Evolutionary conservation across 192 early-diverging fungal species (phyloP), one percentile per base, ranked within the genome.

Genomic region (Powellomyces hirtus): DNA sequence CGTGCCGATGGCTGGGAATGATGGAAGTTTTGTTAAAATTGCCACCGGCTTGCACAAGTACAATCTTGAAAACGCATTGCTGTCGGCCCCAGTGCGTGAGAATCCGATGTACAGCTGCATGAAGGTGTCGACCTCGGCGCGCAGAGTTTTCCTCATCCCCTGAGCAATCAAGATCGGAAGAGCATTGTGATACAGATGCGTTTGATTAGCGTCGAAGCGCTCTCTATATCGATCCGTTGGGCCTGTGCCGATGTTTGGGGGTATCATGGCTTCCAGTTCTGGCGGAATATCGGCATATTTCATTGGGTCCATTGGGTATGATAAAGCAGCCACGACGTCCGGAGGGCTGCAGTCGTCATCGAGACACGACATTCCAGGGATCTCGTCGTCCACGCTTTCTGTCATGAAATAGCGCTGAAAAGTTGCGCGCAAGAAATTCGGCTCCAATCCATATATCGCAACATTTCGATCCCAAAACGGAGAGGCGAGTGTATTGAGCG

Each of bases 41-140:
- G 68, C 68, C 10, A 62, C 38, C 16, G 68, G 68, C 33, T 70
- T 70, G 58, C 59, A 62, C 30, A 46, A 42, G 31, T 60, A 66
- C 29, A 5, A 13, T 4, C 45, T 30, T 10, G 13, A n/a, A 14
- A 38, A 50, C 7, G 29, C 8, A 52, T 52, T 36, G 29, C 44
- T 20, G 20, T 5, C 27, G 49, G 42, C 58, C 33, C 57, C 56
- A 37, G 24, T 49, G 26, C 50, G 20, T 33, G 56, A 52, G 46
- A 51, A 59, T 16, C 14, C 38, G 4, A 66, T 11, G 4, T 22
- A 18, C 22, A 70, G 14, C 18, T 49, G 0, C 18, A 62, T 11
- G 8, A 70, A 35, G 29, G 22, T 49, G 52, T 27, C 49, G 14
- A 62, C 33, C 3, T 38, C 20, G 24, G 35, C 33, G 27, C 53